phyloP scores from a whole-genome alignment of 371 early-diverging fungal genomes.

The Mortierella sp. region DNA sequence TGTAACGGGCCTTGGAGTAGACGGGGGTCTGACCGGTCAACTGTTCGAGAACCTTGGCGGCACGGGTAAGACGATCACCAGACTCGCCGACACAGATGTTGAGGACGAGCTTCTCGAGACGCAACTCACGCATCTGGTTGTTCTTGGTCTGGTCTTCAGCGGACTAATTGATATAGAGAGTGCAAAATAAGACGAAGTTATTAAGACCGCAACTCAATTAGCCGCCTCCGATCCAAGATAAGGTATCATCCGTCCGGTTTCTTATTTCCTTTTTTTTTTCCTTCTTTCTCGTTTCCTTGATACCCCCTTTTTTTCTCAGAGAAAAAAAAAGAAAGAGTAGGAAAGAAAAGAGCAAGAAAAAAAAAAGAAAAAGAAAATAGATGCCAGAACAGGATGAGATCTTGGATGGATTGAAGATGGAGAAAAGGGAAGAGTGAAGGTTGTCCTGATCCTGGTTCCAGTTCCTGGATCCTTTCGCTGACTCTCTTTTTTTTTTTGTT shows the following conservation, averaged over 20 bases:
- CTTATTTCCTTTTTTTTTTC: conserved; percentile 10
- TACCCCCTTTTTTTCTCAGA: no score
- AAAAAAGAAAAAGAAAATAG: not conserved
- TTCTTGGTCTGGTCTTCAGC: conserved; percentile 69
- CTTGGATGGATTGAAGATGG: not conserved
- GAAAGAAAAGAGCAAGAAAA: not conserved
- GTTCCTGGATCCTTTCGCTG: not conserved
- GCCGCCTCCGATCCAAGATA: conserved; percentile 38
- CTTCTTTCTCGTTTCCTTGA: not conserved
- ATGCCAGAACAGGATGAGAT: not conserved
- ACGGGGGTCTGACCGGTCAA: conserved; percentile 99
- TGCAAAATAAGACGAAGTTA: conserved; percentile 40
- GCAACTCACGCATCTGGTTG: conserved; percentile 98
- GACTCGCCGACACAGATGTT: conserved; percentile 99
- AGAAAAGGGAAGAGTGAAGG: not conserved
- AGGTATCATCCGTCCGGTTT: no score
- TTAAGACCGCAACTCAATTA: conserved; percentile 51
- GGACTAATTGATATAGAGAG: conserved; percentile 60
- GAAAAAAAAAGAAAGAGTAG: not conserved
- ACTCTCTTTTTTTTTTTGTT: not conserved
- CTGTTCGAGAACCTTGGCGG: conserved; percentile 99
- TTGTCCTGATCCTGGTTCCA: not conserved
- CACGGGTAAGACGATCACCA: conserved; percentile 99
- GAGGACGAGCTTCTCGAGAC: conserved; percentile 99
- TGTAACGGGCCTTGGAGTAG: conserved; percentile 99